Conservation (phyloP, 2,329 filamentous ascomycete species). For the Clonostachys byssicola region DNA sequence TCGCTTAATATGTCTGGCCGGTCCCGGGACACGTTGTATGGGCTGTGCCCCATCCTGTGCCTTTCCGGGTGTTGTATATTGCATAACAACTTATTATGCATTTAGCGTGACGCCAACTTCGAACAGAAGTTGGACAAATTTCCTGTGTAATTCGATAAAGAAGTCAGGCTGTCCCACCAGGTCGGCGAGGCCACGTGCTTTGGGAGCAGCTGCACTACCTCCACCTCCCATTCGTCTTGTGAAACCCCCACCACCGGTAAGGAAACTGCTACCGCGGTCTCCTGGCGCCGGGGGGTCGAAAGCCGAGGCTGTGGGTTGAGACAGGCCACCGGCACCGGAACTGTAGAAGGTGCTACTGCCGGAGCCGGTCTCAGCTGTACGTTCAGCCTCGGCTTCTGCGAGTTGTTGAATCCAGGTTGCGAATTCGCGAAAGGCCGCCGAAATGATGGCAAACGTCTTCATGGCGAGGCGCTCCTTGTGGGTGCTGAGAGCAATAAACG, state of each 20-base stretch:
- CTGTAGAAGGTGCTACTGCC: conserved; percentile 32
- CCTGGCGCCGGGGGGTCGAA: conserved; percentile 15
- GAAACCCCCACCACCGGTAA: conserved; percentile 51
- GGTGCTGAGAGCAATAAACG: conserved; percentile 61
- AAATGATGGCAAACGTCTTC: conserved; percentile 61
- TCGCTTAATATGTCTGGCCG: not conserved
- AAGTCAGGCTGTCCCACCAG: conserved; percentile 64
- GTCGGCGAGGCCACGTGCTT: conserved; percentile 59
- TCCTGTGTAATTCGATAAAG: conserved; percentile 61
- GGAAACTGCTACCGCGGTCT: conserved; percentile 47
- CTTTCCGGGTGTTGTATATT: not conserved
- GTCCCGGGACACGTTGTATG: conserved; percentile 16
- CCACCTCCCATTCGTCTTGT: conserved; percentile 54
- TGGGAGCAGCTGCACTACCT: conserved; percentile 50
- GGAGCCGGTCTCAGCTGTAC: conserved; percentile 38
- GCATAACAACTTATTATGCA: conserved; percentile 23
- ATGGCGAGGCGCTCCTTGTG: conserved; percentile 62
- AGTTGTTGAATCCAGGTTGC: conserved; percentile 63
- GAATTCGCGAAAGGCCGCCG: conserved; percentile 58
- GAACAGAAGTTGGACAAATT: conserved; percentile 59
- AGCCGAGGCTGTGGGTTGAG: conserved; percentile 15
- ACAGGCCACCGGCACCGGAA: conserved; percentile 20
- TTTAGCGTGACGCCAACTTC: conserved; percentile 52
- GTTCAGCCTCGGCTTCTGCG: conserved; percentile 59
- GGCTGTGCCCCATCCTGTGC: not conserved